Conservation (phyloP, 2,329 filamentous ascomycete species). For the Talaromyces sp. region DNA sequence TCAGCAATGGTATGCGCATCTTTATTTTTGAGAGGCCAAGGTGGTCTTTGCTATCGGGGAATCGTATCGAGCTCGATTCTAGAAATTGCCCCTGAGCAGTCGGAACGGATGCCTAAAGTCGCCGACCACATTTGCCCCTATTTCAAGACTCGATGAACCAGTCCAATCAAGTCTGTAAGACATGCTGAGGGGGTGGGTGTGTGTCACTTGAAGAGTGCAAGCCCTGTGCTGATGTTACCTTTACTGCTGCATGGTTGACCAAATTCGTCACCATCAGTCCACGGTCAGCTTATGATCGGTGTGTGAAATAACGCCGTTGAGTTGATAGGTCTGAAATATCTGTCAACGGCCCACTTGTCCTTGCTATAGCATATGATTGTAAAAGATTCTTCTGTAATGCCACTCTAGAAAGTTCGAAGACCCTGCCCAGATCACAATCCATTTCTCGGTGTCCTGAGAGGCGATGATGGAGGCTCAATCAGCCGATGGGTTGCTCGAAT, state of each 20-base stretch:
- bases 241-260: neutral
- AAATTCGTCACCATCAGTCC: neutral
- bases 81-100: neutral
- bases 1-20: neutral
- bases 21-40: neutral
- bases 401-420: neutral
- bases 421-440: neutral
- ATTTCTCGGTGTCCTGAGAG: neutral
- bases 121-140: neutral
- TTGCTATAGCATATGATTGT: neutral
- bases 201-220: neutral
- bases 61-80: neutral
- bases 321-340: neutral
- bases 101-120: neutral
- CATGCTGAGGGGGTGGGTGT: neutral
- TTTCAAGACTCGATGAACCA: constrained; percentile 10
- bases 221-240: neutral
- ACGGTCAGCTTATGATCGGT: no score
- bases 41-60: neutral
- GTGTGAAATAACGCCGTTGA: neutral
- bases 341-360: neutral
- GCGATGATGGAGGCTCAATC: neutral
- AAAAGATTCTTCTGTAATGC: neutral
- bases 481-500: neutral
- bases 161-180: neutral